Conservation (phyloP, 371 early-diverging fungal genomes). For the Zychaea mexicana region DNA sequence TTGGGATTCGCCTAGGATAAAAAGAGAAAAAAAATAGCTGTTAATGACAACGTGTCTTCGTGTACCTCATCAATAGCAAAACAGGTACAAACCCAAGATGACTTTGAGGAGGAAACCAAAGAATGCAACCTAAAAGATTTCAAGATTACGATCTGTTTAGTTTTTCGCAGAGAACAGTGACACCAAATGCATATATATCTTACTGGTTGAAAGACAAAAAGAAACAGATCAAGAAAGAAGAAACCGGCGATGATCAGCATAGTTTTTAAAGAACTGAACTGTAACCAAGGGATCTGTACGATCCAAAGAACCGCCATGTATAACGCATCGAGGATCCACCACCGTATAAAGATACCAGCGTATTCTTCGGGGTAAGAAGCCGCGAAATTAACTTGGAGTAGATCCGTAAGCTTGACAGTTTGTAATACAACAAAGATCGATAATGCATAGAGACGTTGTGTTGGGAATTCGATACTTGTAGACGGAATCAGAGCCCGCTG, state of each 20-base stretch:
- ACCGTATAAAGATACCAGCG: slow-evolving; percentile 25
- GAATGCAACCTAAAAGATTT: slow-evolving; percentile 7
- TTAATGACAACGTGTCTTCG: not conserved
- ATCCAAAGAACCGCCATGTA: slow-evolving; percentile 37
- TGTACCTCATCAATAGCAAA: not conserved
- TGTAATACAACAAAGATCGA: slow-evolving; percentile 35
- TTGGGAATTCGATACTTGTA: slow-evolving; percentile 41
- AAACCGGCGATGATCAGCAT: slow-evolving; percentile 16
- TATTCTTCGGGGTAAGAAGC: slow-evolving; percentile 36
- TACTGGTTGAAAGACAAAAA: slow-evolving; percentile 40
- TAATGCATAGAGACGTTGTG: slow-evolving; percentile 45
- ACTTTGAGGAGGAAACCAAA: slow-evolving; percentile 12
- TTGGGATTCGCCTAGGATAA: slow-evolving; percentile 27
- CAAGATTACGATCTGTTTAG: too few relatives aligned
- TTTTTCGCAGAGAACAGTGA: not conserved
- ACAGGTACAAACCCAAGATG: slow-evolving; percentile 15
- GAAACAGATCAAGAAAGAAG: slow-evolving; percentile 17
- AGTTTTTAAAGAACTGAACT: slow-evolving; percentile 39
- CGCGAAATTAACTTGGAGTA: slow-evolving; percentile 15
- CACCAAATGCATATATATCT: not conserved
- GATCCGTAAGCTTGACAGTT: slow-evolving; percentile 35
- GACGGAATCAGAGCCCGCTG: slow-evolving; percentile 44
- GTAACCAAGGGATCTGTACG: slow-evolving; percentile 51
- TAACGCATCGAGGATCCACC: slow-evolving; percentile 31
- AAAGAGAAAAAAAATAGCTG: not conserved